Evolutionary conservation across 2,329 filamentous ascomycete genomes (phyloP).

Genomic region (Myriosclerotinia scirpicola): DNA sequence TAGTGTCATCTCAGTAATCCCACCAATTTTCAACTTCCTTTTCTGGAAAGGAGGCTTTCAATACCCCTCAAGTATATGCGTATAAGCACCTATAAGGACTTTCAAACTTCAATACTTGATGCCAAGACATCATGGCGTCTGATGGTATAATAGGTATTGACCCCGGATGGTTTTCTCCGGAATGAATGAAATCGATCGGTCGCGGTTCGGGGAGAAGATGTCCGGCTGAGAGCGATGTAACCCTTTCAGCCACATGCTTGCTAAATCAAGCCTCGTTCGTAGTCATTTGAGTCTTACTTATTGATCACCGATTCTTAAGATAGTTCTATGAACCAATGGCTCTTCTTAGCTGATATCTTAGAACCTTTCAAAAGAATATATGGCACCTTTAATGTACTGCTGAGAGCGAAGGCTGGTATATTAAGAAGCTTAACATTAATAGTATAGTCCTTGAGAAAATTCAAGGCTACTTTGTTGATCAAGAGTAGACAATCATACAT

Average conservation of each 20-base stretch:
- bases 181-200: background rate
- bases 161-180: background rate
- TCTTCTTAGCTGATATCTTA: no score
- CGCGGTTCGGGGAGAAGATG: background rate
- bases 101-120: background rate
- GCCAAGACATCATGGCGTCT: background rate
- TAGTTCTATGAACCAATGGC: no score
- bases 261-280: no score
- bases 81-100: background rate
- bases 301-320: no score
- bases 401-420: no score
- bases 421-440: no score
- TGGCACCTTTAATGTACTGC: no score
- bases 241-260: background rate
- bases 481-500: no score
- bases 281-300: no score
- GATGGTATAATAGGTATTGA: background rate
- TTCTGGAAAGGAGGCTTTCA: background rate
- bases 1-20: background rate
- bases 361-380: no score
- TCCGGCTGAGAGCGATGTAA: slow-evolving; percentile 7
- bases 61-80: background rate
- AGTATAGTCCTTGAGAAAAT: no score
- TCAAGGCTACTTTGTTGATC: no score
- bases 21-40: background rate